Conservation (phyloP, 768 basidiomycete species). For the Sarcomyxa edulis region DNA sequence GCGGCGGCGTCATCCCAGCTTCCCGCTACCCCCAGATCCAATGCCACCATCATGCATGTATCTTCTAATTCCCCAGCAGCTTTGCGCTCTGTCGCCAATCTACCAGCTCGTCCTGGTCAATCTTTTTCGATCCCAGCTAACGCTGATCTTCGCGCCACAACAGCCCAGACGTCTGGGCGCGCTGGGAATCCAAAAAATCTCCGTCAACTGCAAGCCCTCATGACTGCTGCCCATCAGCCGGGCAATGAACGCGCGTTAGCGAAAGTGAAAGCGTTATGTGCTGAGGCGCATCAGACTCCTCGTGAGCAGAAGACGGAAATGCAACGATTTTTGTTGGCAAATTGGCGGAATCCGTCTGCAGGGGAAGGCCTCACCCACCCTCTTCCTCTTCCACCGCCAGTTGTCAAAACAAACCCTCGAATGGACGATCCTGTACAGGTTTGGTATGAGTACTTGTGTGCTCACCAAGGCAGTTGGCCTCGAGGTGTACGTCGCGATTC, state of each 20-base stretch:
- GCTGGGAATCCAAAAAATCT: conserved; percentile 27
- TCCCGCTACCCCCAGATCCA: too few species aligned
- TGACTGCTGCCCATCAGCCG: conserved; percentile 36
- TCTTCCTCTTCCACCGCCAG: conserved; percentile 9
- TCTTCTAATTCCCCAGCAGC: too few species aligned
- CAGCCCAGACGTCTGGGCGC: too few species aligned
- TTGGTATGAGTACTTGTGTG: conserved; percentile 40
- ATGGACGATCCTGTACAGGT: conserved; percentile 40
- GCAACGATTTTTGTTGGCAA: conserved; percentile 34
- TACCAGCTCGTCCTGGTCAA: too few species aligned
- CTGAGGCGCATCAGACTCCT: conserved; percentile 37
- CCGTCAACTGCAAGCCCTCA: conserved; percentile 36
- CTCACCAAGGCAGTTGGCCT: conserved; percentile 40
- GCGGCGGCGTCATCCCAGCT: too few species aligned
- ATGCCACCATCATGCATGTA: too few species aligned
- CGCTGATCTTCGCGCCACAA: too few species aligned
- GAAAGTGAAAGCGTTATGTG: conserved; percentile 38
- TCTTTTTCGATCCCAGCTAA: too few species aligned
- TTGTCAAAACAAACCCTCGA: conserved; percentile 34
- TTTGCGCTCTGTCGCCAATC: too few species aligned
- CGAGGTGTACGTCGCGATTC: conserved; percentile 39
- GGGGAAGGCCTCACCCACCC: conserved; percentile 9
- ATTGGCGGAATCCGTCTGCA: conserved; percentile 35
- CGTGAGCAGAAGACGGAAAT: conserved; percentile 38
- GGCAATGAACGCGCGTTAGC: conserved; percentile 33